A percentile compares a stretch with the other conserved stretches of the same genome.
These are phyloP conservation scores for Pterocarpus macrocarpus DNA, from an alignment of 306 rosid genomes.

Conservation along the genomic window DNA sequence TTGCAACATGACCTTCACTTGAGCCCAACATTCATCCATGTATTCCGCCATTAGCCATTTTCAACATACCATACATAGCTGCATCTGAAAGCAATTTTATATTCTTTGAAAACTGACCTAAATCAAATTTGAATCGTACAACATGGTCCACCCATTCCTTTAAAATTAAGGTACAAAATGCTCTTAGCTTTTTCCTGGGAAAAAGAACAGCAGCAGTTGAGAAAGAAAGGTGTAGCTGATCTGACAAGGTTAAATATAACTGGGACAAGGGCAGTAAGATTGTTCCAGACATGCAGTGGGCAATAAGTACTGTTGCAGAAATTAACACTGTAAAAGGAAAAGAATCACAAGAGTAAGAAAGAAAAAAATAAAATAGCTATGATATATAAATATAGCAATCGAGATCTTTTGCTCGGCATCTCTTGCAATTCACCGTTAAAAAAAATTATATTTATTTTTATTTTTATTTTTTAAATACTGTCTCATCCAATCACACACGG, in stretches of 20 bases:
- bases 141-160: slow-evolving; percentile 44
- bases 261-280: slow-evolving; percentile 27
- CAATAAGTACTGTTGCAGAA: slow-evolving; percentile 34
- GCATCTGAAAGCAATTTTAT: slow-evolving; percentile 29
- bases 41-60: slow-evolving; percentile 33
- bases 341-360: neutral
- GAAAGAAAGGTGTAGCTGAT: slow-evolving; percentile 31
- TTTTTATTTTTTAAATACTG: no score
- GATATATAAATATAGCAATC: no score
- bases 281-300: neutral
- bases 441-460: no score
- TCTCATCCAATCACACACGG: no score
- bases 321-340: slow-evolving; percentile 27
- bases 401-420: no score
- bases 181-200: slow-evolving; percentile 35
- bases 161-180: slow-evolving; percentile 22
- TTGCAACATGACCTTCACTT: slow-evolving; percentile 43
- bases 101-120: slow-evolving; percentile 22
- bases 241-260: slow-evolving; percentile 44
- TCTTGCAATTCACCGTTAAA: no score
- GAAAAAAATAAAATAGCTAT: neutral
- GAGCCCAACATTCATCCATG: slow-evolving; percentile 35
- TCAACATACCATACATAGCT: slow-evolving; percentile 33
- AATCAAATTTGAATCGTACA: slow-evolving; percentile 21
- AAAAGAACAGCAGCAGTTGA: slow-evolving; percentile 16